These are phyloP conservation scores for Sarocladiaceae sp. DNA, from an alignment of 2,329 filamentous ascomycete genomes.

Conservation along the genomic window DNA sequence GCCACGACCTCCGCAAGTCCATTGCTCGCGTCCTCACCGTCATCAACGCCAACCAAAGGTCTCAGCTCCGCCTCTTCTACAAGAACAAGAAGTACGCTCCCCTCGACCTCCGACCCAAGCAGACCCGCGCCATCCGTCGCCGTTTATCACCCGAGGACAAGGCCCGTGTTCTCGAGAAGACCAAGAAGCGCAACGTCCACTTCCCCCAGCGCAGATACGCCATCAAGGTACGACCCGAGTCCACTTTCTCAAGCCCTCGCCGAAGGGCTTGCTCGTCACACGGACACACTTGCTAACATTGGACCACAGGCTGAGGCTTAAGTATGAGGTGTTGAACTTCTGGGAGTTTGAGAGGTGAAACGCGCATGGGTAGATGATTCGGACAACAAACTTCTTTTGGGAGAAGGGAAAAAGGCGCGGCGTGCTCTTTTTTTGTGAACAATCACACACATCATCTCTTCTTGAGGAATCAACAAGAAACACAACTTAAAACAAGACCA, in stretches of 20 bases:
- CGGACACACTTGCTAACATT: constrained; percentile 14
- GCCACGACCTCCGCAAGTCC: constrained; percentile 98
- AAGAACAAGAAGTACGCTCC: constrained; percentile 99
- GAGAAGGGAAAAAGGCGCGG: constrained; percentile 32
- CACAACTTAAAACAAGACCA: constrained; percentile 5
- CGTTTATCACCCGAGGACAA: constrained; percentile 90
- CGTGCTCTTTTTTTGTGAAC: constrained; percentile 31
- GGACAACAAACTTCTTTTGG: constrained; percentile 20
- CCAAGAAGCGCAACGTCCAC: constrained; percentile 92
- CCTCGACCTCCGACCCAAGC: constrained; percentile 96
- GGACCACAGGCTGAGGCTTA: constrained; percentile 18
- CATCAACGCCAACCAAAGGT: constrained; percentile 99
- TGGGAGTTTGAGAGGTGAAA: constrained; percentile 11
- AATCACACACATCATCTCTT: constrained; percentile 10
- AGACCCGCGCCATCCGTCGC: constrained; percentile 97
- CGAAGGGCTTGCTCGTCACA: background rate
- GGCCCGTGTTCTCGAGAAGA: constrained; percentile 80
- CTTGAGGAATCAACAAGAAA: constrained; percentile 10
- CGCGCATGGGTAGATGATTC: constrained; percentile 13
- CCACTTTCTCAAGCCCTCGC: background rate
- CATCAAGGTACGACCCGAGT: constrained; percentile 80
- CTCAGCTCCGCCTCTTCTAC: constrained; percentile 98
- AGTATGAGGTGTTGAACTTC: constrained; percentile 9
- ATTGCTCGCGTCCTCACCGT: constrained; percentile 98
- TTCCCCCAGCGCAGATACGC: constrained; percentile 99